Base-by-base conservation (phyloP, 441 rosid species). In the Capsella rubella region DNA sequence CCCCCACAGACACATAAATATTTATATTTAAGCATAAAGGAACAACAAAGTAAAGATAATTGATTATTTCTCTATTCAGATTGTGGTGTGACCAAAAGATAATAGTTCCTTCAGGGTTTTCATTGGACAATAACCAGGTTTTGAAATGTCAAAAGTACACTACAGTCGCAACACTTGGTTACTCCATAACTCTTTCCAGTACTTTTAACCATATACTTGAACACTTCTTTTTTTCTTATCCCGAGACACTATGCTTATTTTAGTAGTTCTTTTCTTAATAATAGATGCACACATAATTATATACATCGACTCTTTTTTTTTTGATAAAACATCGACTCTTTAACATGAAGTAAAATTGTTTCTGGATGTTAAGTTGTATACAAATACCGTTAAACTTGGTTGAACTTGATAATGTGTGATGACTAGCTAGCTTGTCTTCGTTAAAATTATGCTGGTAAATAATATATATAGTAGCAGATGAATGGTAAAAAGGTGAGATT, bases 51-150 rank as follows among this genome's bases (percentile, higher is more conserved):
- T 12, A 5, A 9, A 32, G 9, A 42, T 61, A 61, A 13, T 21
- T 21, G 25, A 21, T 21, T n/a, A 43, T n/a, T 45, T 10, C 28
- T 29, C 27, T 15, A 29, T 45, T 45, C 31, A 49, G 8, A 51
- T 53, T 25, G 37, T 56, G 34, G 21, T 37, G 43, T 56, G 66
- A 46, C 59, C 25, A 13, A 73, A 55, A 55, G 65, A 21, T 64
- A 29, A 29, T 39, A 65, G 52, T 74, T 55, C 49, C 8, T 15
- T 39, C 4, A 3, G 6, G 15, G 28, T 67, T 37, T 18, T 55
- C 35, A 39, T 16, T 73, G 77, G 66, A 57, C 28, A 51, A 45
- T 64, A 55, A 73, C 65, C 42, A 55, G 2, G 2, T 13, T 21
- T 21, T 11, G 16, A 21, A 43, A 21, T 54, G 18, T 63, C 14